Base-by-base conservation (phyloP, 1,139 yeast genomes). In the Meyerozyma carpophila region DNA sequence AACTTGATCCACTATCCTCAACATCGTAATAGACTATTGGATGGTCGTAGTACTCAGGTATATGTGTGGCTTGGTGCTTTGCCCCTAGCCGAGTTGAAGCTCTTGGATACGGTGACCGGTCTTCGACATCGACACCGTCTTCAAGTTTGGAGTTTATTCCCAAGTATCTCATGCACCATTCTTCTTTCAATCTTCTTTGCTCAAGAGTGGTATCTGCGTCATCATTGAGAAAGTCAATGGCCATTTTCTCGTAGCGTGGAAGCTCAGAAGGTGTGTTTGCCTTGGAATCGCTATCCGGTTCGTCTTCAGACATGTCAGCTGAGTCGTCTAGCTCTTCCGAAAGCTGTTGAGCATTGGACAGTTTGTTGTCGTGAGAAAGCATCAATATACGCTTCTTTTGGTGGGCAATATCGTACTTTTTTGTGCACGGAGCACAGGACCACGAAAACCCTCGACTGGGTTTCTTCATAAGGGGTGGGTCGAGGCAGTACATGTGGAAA, bases 381-480 rank as follows among this genome's bases (percentile, higher is more conserved):
- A 73, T 73, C 43, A 72, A 49, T 45, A 65, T 62, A 45, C 70
- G 60, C 45, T 62, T 66, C 43, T 61, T 59, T 41, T 55, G 64
- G 45, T 70, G 51, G 46, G 68, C 73, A 37, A 68, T 59, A 47
- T 70, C 78, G 40, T 66, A 62, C 36, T 59, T 70, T 52, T 77
- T 78, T 16, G 86, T 75, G 64, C 97, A 90, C 3, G 70, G 61
- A 21, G 89, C 93, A 70, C 97, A 91, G n/a, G 90, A 77, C 97
- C 97, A 91, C 6, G 90, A 87, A 58, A 89, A 86, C 1, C 96
- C 96, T 46, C 95, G 68, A 40, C 89, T 82, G 0, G 96, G 97
- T 54, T 87, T 87, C 52, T 79, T 78, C 43, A 77, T 60, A 38
- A 89, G 63, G 0, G 97, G 97, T 1, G 97, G 96, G 49, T 85